Conservation (phyloP, 2,329 filamentous ascomycete species). For the Sporothrix globosa region DNA sequence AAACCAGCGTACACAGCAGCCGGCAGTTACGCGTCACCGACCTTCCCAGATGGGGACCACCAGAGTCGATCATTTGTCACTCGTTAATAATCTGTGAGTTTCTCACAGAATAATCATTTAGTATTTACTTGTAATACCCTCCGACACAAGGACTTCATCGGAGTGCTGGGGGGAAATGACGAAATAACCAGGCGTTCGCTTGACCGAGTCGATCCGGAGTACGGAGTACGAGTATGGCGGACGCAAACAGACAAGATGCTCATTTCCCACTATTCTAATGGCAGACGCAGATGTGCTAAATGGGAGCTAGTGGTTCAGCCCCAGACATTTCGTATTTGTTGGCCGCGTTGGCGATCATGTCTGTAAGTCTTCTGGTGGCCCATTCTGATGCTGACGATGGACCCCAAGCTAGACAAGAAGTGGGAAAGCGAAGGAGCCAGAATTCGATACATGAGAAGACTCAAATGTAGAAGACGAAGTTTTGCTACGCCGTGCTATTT, state of each 20-base stretch:
- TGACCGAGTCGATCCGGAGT: conserved; percentile 16
- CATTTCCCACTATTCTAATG: background rate
- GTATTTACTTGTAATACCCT: background rate
- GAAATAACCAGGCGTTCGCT: background rate
- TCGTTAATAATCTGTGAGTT: background rate
- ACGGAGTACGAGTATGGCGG: background rate
- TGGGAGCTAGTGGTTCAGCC: conserved; percentile 3
- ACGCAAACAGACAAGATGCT: background rate
- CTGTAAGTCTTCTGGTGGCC: background rate
- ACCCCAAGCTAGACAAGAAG: conserved; percentile 7
- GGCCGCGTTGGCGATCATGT: conserved; percentile 4
- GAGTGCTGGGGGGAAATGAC: background rate
- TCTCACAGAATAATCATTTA: background rate
- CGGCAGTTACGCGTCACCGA: background rate
- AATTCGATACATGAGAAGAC: background rate
- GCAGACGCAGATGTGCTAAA: background rate
- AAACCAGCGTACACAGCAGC: background rate
- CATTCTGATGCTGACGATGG: background rate
- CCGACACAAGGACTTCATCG: background rate
- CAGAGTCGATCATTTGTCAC: background rate
- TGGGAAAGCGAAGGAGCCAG: background rate
- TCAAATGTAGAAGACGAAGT: background rate
- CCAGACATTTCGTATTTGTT: background rate
- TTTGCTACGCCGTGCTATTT: too few species aligned
- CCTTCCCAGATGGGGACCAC: too few species aligned